These are phyloP conservation scores for Polytrichum commune DNA, from an alignment of 225 moss, liverwort and hornwort species.

Conservation along the genomic window DNA sequence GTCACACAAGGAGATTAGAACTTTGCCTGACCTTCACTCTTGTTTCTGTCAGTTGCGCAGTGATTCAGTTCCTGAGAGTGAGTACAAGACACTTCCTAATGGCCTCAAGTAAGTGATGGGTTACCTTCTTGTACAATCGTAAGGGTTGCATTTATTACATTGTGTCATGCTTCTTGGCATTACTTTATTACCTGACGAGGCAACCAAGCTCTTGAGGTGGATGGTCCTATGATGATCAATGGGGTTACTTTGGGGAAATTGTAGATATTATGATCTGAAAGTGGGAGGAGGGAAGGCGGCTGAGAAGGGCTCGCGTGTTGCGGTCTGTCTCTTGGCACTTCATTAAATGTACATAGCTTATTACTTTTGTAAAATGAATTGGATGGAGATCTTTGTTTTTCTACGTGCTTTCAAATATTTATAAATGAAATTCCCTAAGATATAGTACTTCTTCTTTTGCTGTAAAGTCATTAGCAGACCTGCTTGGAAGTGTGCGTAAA, in stretches of 20 bases:
- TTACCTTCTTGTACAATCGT: not conserved
- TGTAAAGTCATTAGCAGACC: no score
- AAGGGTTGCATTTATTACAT: not conserved
- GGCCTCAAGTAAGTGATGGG: slow-evolving; percentile 56
- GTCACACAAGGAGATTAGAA: not conserved
- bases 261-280: slow-evolving; percentile 88
- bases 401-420: no score
- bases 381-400: no score
- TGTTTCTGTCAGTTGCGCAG: slow-evolving; percentile 62
- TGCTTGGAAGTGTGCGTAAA: no score
- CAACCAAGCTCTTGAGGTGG: slow-evolving; percentile 1
- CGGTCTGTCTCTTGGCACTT: slow-evolving; percentile 50
- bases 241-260: slow-evolving; percentile 16
- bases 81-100: slow-evolving; percentile 68
- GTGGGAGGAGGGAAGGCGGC: slow-evolving; percentile 81
- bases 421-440: no score
- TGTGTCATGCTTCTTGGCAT: not conserved
- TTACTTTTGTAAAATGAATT: no score
- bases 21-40: not conserved
- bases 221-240: slow-evolving; percentile 15
- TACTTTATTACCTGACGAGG: not conserved
- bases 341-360: not conserved
- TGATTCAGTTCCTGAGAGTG: slow-evolving; percentile 77
- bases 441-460: no score
- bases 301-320: slow-evolving; percentile 82